A percentile compares a stretch with the other conserved stretches of the same genome.
phyloP scores from a whole-genome alignment of 1,139 yeast species.

The Sugiyamaella paludigena region DNA sequence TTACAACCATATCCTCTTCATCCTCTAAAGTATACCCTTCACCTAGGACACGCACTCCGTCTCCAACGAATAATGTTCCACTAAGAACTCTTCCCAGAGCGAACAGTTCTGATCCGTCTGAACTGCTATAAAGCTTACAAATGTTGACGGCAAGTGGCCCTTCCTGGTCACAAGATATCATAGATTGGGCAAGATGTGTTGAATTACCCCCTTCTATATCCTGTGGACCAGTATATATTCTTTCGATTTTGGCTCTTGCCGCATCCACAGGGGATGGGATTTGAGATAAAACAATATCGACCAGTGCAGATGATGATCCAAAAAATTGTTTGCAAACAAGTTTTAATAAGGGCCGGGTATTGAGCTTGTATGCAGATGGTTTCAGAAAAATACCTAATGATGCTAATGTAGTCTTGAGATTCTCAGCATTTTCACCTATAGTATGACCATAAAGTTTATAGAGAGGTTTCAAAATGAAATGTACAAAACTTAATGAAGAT shows the following conservation, averaged over 20 bases:
- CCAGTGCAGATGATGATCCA: constrained; percentile 51
- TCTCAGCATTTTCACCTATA: constrained; percentile 52
- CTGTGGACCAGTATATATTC: constrained; percentile 32
- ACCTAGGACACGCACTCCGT: constrained; percentile 55
- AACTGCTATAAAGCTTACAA: constrained; percentile 56
- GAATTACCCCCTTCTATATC: constrained; percentile 17
- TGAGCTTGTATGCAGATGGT: constrained; percentile 40
- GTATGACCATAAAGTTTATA: constrained; percentile 70
- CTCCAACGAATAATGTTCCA: constrained; percentile 55
- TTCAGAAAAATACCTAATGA: constrained; percentile 36
- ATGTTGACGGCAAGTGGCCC: constrained; percentile 57
- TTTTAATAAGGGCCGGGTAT: constrained; percentile 57
- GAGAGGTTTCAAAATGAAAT: constrained; percentile 72
- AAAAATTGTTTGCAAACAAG: constrained; percentile 57
- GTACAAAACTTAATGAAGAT: constrained; percentile 56
- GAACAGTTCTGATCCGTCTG: constrained; percentile 46
- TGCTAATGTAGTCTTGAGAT: constrained; percentile 45
- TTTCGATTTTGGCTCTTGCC: constrained; percentile 30
- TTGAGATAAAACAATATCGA: constrained; percentile 45
- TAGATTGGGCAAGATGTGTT: constrained; percentile 23
- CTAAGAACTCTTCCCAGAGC: constrained; percentile 60
- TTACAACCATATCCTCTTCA: constrained; percentile 48
- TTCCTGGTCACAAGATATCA: constrained; percentile 37
- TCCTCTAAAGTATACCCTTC: constrained; percentile 52
- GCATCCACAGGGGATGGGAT: constrained; percentile 46